Percentiles rank a stretch among this genome's conserved stretches.
Evolutionary conservation across 2,329 filamentous ascomycete species (phyloP).

Genomic region (Scedosporium boydii): DNA sequence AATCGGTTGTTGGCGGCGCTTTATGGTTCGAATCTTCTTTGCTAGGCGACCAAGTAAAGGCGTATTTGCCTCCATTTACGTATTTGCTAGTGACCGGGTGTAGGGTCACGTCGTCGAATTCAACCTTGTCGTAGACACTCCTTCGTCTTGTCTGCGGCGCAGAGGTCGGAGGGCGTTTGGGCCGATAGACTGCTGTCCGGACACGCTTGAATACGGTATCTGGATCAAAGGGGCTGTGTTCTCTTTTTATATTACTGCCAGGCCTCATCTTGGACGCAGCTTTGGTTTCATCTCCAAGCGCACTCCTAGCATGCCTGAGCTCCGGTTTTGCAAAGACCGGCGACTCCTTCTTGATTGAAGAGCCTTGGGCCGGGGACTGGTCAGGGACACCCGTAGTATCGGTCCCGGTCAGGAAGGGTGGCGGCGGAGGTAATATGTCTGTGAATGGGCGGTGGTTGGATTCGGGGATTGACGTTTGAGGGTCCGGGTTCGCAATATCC

Average conservation of each 20-base stretch:
- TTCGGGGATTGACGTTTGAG: constrained; percentile 9
- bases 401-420: constrained; percentile 8
- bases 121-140: constrained; percentile 44
- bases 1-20: constrained; percentile 35
- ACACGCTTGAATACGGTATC: constrained; percentile 51
- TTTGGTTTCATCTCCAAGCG: constrained; percentile 32
- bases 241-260: constrained; percentile 29
- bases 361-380: not conserved
- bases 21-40: constrained; percentile 21
- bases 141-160: constrained; percentile 21
- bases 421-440: not conserved
- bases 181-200: constrained; percentile 31
- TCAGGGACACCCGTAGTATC: constrained; percentile 1
- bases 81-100: constrained; percentile 50
- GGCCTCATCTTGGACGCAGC: constrained; percentile 15
- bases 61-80: constrained; percentile 44
- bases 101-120: constrained; percentile 42
- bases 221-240: constrained; percentile 47
- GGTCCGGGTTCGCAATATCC: not conserved
- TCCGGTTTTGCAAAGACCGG: constrained; percentile 49
- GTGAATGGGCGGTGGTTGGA: constrained; percentile 10
- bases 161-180: constrained; percentile 11
- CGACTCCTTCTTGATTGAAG: constrained; percentile 6
- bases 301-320: constrained; percentile 47
- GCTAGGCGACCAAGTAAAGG: constrained; percentile 27